These are phyloP conservation scores for Hirsutella rhossiliensis DNA, from an alignment of 2,329 filamentous ascomycete species.

Conservation along the genomic window DNA sequence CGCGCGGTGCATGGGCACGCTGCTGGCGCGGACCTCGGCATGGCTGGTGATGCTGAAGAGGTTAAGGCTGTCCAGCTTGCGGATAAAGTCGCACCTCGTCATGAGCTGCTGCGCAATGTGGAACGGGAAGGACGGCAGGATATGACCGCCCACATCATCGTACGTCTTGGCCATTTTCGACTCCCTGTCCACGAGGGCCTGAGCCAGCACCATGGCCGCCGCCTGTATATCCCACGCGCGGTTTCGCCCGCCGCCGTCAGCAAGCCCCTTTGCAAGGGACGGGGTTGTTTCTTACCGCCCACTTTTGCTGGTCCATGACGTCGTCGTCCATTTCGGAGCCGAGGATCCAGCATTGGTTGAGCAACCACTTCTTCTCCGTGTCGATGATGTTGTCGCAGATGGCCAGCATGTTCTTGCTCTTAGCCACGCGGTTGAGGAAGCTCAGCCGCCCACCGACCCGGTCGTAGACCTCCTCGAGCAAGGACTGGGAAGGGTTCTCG, in stretches of 20 bases:
- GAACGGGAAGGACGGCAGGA: constrained; percentile 69
- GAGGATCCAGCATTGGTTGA: constrained; percentile 66
- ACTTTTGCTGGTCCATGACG: constrained; percentile 97
- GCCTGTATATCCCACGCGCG: constrained; percentile 40
- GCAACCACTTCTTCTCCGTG: constrained; percentile 63
- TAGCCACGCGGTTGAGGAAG: constrained; percentile 84
- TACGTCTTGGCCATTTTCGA: constrained; percentile 54
- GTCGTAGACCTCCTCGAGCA: constrained; percentile 71
- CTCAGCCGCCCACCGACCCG: constrained; percentile 79
- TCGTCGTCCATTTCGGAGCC: constrained; percentile 80
- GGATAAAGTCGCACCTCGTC: constrained; percentile 91
- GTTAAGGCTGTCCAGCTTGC: constrained; percentile 84
- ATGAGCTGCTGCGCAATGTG: constrained; percentile 83
- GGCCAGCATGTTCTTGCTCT: constrained; percentile 64
- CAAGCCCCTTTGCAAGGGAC: not conserved
- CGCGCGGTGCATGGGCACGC: constrained; percentile 90
- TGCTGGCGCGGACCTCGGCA: constrained; percentile 82
- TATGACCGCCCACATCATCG: constrained; percentile 54
- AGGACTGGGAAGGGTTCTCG: constrained; percentile 39
- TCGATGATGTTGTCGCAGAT: constrained; percentile 65
- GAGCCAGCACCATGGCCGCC: constrained; percentile 86
- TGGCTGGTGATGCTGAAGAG: constrained; percentile 87
- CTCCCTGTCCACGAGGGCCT: constrained; percentile 78
- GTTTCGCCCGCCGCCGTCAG: too few species aligned
- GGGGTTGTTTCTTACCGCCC: constrained; percentile 50